Evolutionary conservation across 495 filamentous ascomycete genomes (phyloP).

Genomic region (Talaromyces borbonicus): DNA sequence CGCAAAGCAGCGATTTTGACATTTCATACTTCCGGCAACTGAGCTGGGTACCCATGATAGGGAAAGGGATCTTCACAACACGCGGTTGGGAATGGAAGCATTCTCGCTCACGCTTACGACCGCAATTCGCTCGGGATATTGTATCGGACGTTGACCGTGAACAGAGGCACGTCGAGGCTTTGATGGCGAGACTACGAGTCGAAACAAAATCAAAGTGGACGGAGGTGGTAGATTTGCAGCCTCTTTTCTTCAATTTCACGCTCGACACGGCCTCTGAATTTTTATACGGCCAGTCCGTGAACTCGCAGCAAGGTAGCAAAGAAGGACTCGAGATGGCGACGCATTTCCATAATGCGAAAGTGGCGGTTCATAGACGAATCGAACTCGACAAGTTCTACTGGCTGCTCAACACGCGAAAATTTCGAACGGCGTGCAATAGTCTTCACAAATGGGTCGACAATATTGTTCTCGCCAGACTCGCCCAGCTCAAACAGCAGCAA

Average conservation of each 20-base stretch:
- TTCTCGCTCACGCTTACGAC: slow-evolving; percentile 39
- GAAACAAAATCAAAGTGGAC: slow-evolving; percentile 20
- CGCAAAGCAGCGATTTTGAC: slow-evolving; percentile 58
- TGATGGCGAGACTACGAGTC: slow-evolving; percentile 24
- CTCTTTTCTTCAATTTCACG: slow-evolving; percentile 40
- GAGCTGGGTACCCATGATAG: slow-evolving; percentile 26
- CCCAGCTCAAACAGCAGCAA: not conserved
- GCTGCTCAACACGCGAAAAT: slow-evolving; percentile 32
- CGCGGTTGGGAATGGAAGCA: slow-evolving; percentile 43
- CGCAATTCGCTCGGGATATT: slow-evolving; percentile 23
- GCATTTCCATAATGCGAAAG: slow-evolving; percentile 38
- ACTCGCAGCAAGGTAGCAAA: slow-evolving; percentile 6
- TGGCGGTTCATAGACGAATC: slow-evolving; percentile 32
- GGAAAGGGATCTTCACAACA: slow-evolving; percentile 46
- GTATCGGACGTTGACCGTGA: slow-evolving; percentile 11
- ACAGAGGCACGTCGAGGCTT: slow-evolving; percentile 16
- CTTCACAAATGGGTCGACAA: slow-evolving; percentile 34
- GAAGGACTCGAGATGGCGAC: slow-evolving; percentile 13
- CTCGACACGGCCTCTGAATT: slow-evolving; percentile 39
- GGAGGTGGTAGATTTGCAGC: slow-evolving; percentile 35
- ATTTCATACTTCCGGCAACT: slow-evolving; percentile 11
- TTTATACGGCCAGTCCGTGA: slow-evolving; percentile 36
- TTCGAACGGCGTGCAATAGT: slow-evolving; percentile 29
- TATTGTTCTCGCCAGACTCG: slow-evolving; percentile 13
- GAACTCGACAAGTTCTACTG: slow-evolving; percentile 37